A percentile compares a stretch with the other conserved stretches of the same genome.
These are phyloP conservation scores for Zygnema cylindricum DNA, from an alignment of 139 green algal genomes.

Conservation along the genomic window DNA sequence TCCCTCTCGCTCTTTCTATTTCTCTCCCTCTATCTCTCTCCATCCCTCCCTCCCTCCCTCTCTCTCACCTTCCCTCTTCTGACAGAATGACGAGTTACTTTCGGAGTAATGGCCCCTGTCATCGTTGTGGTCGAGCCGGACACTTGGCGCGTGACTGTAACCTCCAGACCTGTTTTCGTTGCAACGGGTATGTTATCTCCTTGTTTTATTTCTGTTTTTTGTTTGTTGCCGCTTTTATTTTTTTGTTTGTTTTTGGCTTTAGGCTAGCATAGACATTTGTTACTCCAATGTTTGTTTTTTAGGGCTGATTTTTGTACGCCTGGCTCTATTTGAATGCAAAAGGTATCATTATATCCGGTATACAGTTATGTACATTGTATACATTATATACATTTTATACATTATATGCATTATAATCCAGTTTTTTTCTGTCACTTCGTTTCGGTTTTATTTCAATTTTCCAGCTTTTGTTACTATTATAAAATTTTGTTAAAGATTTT, in stretches of 20 bases:
- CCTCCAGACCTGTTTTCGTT: conserved; percentile 53
- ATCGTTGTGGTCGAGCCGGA: conserved; percentile 34
- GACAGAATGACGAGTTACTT: conserved; percentile 8
- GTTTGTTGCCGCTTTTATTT: too few relatives aligned
- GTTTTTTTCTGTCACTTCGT: background rate
- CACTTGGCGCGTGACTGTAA: conserved; percentile 45
- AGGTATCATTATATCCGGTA: background rate
- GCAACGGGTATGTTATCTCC: conserved; percentile 33
- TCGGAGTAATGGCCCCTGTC: background rate
- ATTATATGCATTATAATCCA: background rate
- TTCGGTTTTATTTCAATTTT: conserved; percentile 11
- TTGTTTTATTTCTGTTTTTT: too few relatives aligned
- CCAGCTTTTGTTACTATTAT: too few relatives aligned
- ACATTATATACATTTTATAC: background rate
- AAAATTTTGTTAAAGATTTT: too few relatives aligned
- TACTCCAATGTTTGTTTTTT: background rate
- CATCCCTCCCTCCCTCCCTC: background rate
- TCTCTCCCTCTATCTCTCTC: background rate
- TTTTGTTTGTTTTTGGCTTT: background rate
- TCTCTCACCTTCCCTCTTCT: background rate
- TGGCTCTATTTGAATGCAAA: background rate
- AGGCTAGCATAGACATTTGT: background rate
- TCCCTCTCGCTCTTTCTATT: background rate
- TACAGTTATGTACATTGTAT: background rate
- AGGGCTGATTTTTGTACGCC: too few relatives aligned